Conservation (phyloP, 1,139 yeast genomes). For the Suhomyces coccinellae region DNA sequence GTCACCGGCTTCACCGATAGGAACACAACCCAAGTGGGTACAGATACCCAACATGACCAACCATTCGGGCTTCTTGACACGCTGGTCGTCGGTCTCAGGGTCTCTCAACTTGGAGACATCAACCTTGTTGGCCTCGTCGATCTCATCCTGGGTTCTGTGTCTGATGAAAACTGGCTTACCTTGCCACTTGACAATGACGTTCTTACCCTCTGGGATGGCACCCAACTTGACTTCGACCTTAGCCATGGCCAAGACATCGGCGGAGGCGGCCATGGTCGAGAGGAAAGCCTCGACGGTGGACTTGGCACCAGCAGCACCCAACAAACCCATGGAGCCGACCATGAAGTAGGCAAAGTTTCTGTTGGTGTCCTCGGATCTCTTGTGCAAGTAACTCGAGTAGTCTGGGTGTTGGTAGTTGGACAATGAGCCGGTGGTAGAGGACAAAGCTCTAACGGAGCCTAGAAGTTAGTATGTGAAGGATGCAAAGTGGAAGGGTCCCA, state of each 20-base stretch:
- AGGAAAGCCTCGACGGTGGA: conserved; percentile 96
- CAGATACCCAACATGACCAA: conserved; percentile 98
- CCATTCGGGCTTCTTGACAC: conserved; percentile 98
- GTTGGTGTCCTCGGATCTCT: conserved; percentile 65
- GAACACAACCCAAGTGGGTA: conserved; percentile 99
- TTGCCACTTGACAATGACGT: conserved; percentile 98
- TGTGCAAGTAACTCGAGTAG: conserved; percentile 78
- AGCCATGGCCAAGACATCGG: conserved; percentile 99
- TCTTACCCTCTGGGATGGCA: conserved; percentile 96
- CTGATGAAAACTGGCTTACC: conserved; percentile 99
- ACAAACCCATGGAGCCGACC: conserved; percentile 95
- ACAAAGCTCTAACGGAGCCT: conserved; percentile 31
- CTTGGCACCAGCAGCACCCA: conserved; percentile 96
- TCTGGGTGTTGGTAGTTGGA: conserved; percentile 93
- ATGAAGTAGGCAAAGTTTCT: conserved; percentile 94
- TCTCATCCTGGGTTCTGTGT: conserved; percentile 94
- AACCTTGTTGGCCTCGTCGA: conserved; percentile 87
- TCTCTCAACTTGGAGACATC: conserved; percentile 81
- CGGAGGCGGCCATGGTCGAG: conserved; percentile 94
- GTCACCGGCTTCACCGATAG: conserved; percentile 99
- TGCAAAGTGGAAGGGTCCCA: background rate
- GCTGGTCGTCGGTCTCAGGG: conserved; percentile 89
- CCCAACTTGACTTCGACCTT: conserved; percentile 96
- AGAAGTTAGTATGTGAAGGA: conserved; percentile 16
- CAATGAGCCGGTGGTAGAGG: conserved; percentile 52